Evolutionary conservation across 2,329 filamentous ascomycete genomes (phyloP), one percentile per base, ranked within the genome.

Genomic region (Colletotrichum euphorbiae): DNA sequence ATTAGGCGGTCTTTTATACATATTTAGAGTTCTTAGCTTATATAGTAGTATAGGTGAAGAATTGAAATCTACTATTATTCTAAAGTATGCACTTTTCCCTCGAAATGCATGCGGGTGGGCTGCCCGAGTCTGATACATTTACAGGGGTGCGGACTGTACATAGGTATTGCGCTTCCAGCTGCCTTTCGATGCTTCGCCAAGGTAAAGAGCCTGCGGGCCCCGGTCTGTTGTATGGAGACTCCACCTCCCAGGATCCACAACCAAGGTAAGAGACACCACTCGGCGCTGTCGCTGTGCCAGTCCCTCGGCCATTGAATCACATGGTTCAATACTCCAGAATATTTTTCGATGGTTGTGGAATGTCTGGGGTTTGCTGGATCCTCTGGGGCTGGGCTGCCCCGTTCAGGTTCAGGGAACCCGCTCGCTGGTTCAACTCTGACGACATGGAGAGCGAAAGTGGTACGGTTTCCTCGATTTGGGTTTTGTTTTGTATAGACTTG

Each of bases 391-490:
- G 7, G 46, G 58, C 36, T 24, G n/a, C 9, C 12, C n/a, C 42
- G n/a, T n/a, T n/a, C n/a, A n/a, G n/a, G n/a, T n/a, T n/a, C n/a
- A n/a, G 46, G 58, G 17, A 61, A 52, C 46, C 46, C 58, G 28
- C 46, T 52, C 36, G 8, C 46, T 61, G 24, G 58, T 19, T n/a
- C 57, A 61, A 61, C 58, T 61, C 46, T 52, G 58, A 61, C 58
- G 46, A 52, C 46, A 61, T 61, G 46, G 13, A 19, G 17, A 5
- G 36, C 45, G 28, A 17, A 36, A 33, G 38, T 61, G 58, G 58
- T 43, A 42, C 42, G 56, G 43, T 46, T 50, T 50, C 7, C 19
- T 50, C 15, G 48, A 36, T 12, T 21, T 33, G 36, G 9, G 15
- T 9, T 12, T 17, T 8, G 21, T 40, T 15, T 46, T 28, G 4